Conservation (phyloP, 2,329 filamentous ascomycete genomes). For the Fusarium illudens region DNA sequence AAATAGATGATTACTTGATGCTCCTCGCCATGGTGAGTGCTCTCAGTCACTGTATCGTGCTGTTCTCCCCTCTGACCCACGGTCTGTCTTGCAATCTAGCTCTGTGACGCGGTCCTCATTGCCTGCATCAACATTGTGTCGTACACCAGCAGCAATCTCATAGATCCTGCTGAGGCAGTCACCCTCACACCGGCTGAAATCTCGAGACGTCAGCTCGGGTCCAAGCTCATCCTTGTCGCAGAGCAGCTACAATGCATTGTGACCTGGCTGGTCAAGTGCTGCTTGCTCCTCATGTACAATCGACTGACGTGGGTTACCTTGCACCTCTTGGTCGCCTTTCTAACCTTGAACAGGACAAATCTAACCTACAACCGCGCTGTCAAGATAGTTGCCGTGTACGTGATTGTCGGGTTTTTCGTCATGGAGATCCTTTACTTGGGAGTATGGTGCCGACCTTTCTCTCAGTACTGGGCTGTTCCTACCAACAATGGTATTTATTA, state of each 20-base stretch:
- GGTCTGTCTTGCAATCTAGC: not conserved
- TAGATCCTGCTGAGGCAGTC: not conserved
- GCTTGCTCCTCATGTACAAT: not conserved
- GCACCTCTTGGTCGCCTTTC: not conserved
- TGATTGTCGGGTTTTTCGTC: not conserved
- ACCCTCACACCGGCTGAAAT: not conserved
- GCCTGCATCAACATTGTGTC: not conserved
- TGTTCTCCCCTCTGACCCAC: not conserved
- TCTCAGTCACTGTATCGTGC: not conserved
- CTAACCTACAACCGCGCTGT: not conserved
- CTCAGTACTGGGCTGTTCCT: not conserved
- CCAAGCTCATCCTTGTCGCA: not conserved
- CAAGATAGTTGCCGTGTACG: not conserved
- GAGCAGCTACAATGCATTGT: not conserved
- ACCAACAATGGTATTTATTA: not conserved
- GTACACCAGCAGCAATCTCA: not conserved
- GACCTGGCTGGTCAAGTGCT: not conserved
- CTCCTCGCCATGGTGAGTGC: not conserved
- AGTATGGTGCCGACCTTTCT: not conserved
- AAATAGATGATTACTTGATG: not conserved
- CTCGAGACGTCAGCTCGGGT: not conserved
- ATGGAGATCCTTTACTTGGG: not conserved
- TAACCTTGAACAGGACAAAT: not conserved
- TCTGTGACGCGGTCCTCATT: not conserved
- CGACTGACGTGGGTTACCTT: not conserved